Conservation (phyloP, 1,284 basidiomycete species). For the Laetiporus sulphureus region DNA sequence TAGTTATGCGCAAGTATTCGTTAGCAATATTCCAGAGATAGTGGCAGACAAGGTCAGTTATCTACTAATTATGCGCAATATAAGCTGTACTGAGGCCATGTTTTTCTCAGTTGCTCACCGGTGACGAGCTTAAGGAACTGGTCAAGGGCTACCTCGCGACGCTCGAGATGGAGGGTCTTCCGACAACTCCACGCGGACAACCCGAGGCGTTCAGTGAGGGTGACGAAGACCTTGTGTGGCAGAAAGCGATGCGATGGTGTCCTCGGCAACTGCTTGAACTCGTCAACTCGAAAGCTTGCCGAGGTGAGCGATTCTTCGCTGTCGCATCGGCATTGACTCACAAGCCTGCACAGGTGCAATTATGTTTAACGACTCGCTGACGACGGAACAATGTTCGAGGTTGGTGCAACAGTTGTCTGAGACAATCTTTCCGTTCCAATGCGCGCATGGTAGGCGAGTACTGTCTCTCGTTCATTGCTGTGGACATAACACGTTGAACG, state of each 20-base stretch:
- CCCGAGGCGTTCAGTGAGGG: background rate
- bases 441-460: slow-evolving; percentile 84
- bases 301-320: slow-evolving; percentile 46
- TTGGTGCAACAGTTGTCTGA: slow-evolving; percentile 62
- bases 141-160: slow-evolving; percentile 58
- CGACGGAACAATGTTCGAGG: slow-evolving; percentile 57
- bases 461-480: background rate
- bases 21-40: slow-evolving; percentile 54
- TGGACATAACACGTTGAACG: background rate
- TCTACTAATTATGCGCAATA: background rate
- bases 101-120: slow-evolving; percentile 46
- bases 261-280: slow-evolving; percentile 76
- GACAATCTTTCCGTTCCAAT: slow-evolving; percentile 85
- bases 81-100: slow-evolving; percentile 2
- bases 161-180: slow-evolving; percentile 28
- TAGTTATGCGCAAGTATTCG: slow-evolving; percentile 54
- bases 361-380: slow-evolving; percentile 91
- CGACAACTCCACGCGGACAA: background rate
- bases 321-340: background rate
- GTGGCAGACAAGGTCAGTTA: slow-evolving; percentile 64
- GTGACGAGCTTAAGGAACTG: slow-evolving; percentile 59
- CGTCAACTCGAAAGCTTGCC: slow-evolving; percentile 88
- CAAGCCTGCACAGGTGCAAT: slow-evolving; percentile 62
- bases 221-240: slow-evolving; percentile 45
- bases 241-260: slow-evolving; percentile 68